A percentile compares a stretch with the other conserved stretches of the same genome.
Conservation (phyloP, 176 grass and related monocot species). For the Zoysia japonica region DNA sequence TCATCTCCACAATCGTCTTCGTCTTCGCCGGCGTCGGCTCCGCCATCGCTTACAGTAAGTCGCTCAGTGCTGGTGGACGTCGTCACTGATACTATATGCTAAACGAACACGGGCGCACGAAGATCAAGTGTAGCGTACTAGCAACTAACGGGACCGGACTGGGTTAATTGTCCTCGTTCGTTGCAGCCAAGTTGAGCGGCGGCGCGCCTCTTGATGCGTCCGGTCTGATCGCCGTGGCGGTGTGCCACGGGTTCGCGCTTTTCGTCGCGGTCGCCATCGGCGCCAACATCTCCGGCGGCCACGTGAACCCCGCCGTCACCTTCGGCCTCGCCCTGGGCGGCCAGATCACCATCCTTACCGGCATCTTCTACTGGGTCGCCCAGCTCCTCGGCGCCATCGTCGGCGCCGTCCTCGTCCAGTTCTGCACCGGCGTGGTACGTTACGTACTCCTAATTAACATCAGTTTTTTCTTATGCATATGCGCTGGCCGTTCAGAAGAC, state of each 20-base stretch:
- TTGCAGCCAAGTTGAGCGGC: slow-evolving; percentile 56
- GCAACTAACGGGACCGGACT: neutral
- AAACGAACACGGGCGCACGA: neutral
- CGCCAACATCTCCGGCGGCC: slow-evolving; percentile 81
- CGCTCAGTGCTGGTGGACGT: neutral
- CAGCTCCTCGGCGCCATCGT: slow-evolving; percentile 74
- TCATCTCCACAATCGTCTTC: slow-evolving; percentile 79
- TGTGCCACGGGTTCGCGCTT: slow-evolving; percentile 72
- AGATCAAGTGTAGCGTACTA: neutral
- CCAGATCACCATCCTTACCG: slow-evolving; percentile 83
- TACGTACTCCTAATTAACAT: too few species aligned
- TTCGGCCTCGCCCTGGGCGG: slow-evolving; percentile 80
- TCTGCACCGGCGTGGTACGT: slow-evolving; percentile 58
- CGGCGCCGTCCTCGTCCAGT: slow-evolving; percentile 62
- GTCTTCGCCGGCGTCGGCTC: slow-evolving; percentile 80
- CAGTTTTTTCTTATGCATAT: too few species aligned
- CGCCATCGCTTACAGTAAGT: slow-evolving; percentile 75
- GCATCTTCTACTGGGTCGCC: slow-evolving; percentile 77
- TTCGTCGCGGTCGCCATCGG: slow-evolving; percentile 69
- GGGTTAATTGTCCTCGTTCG: neutral
- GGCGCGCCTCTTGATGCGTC: slow-evolving; percentile 53
- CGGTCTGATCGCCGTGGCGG: slow-evolving; percentile 63
- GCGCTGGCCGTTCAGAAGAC: too few species aligned
- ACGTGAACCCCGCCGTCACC: slow-evolving; percentile 79
- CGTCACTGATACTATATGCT: too few species aligned